Percentiles rank a stretch among this genome's conserved stretches.
These are phyloP conservation scores for Cyberlindnera nakhonratchasimensis DNA, from an alignment of 805 yeast species.

Conservation along the genomic window DNA sequence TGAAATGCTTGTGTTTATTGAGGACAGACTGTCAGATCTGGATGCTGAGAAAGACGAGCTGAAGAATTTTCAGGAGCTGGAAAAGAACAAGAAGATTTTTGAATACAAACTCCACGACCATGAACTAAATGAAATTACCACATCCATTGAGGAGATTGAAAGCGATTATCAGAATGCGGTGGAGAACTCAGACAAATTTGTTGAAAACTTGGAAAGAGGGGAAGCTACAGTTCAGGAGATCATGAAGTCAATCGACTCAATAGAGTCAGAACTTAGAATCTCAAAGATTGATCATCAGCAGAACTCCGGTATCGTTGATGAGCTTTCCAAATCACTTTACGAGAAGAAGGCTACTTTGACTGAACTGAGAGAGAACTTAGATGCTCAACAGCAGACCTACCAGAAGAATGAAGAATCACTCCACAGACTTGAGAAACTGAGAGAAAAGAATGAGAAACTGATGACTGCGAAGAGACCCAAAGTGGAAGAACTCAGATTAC, in stretches of 20 bases:
- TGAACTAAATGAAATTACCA: slow-evolving; percentile 61
- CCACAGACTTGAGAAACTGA: slow-evolving; percentile 25
- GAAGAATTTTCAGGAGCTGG: slow-evolving; percentile 63
- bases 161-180: slow-evolving; percentile 49
- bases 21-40: slow-evolving; percentile 70
- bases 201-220: slow-evolving; percentile 56
- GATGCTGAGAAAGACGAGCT: slow-evolving; percentile 77
- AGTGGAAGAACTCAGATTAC: slow-evolving; percentile 34
- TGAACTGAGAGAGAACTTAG: slow-evolving; percentile 34
- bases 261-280: slow-evolving; percentile 48
- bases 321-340: slow-evolving; percentile 45
- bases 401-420: slow-evolving; percentile 23
- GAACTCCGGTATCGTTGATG: slow-evolving; percentile 46
- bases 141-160: slow-evolving; percentile 59
- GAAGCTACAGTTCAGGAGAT: slow-evolving; percentile 49
- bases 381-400: slow-evolving; percentile 34
- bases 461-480: slow-evolving; percentile 39
- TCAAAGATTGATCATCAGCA: slow-evolving; percentile 56
- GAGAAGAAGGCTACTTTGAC: slow-evolving; percentile 45
- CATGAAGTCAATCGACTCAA: slow-evolving; percentile 41
- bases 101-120: slow-evolving; percentile 77
- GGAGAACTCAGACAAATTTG: slow-evolving; percentile 49
- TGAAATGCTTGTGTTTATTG: slow-evolving; percentile 66
- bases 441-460: slow-evolving; percentile 34
- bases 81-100: slow-evolving; percentile 61